Percentiles rank a stretch among this genome's conserved stretches.
Evolutionary conservation across 257 asterid species (phyloP).

Genomic region (Solanum tarijense): DNA sequence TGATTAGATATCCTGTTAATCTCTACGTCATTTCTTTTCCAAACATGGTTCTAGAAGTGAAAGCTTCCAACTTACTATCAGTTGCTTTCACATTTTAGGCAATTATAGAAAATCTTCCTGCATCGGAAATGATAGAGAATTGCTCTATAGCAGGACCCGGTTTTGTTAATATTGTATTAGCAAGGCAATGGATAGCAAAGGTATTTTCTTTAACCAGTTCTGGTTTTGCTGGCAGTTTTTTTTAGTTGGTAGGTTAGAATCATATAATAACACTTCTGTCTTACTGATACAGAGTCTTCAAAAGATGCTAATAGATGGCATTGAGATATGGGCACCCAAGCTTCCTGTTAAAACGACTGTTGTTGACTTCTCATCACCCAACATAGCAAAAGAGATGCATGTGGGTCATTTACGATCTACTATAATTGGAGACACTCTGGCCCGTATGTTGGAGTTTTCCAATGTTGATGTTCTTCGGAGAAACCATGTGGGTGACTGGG

Average conservation of each 20-base stretch:
- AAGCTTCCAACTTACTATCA: not conserved
- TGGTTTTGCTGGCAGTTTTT: not conserved
- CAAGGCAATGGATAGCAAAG: slow-evolving; percentile 79
- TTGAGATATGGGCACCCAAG: slow-evolving; percentile 82
- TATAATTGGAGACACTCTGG: slow-evolving; percentile 87
- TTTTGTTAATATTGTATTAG: slow-evolving; percentile 60
- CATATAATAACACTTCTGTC: not conserved
- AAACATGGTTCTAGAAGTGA: not conserved
- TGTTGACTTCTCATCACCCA: slow-evolving; percentile 95
- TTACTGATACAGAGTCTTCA: slow-evolving; percentile 60
- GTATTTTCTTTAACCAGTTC: slow-evolving; percentile 14
- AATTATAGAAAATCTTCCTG: slow-evolving; percentile 65
- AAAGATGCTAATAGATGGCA: slow-evolving; percentile 68
- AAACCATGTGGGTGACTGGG: slow-evolving; percentile 99
- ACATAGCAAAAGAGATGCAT: slow-evolving; percentile 97
- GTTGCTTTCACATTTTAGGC: slow-evolving; percentile 40
- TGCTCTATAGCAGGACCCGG: slow-evolving; percentile 86
- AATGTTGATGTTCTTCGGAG: slow-evolving; percentile 82
- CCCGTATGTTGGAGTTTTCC: slow-evolving; percentile 88
- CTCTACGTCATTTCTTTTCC: not conserved
- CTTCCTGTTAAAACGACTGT: slow-evolving; percentile 66
- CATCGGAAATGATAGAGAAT: slow-evolving; percentile 54
- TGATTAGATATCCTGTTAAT: slow-evolving; percentile 2
- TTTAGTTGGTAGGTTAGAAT: not conserved
- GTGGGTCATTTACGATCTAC: slow-evolving; percentile 97